Evolutionary conservation across 2,329 filamentous ascomycete species (phyloP).

Genomic region (Cercospora zeae-maydis): DNA sequence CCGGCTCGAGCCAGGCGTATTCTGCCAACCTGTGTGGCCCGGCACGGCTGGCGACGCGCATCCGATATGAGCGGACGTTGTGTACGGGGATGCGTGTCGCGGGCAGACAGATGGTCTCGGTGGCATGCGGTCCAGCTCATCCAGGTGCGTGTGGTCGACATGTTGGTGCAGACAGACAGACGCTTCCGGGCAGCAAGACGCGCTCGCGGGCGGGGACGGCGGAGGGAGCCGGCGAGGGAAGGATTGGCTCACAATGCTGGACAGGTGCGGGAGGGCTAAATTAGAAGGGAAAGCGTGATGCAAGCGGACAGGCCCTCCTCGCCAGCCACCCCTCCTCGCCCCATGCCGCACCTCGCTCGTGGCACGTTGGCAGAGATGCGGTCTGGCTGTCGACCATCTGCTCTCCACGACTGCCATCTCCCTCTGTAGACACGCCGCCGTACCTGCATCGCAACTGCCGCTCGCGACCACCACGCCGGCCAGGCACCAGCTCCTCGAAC

Average conservation of each 20-base stretch:
- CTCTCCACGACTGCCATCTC: background rate
- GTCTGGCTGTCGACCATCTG: background rate
- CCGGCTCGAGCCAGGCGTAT: constrained; percentile 13
- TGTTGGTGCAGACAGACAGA: background rate
- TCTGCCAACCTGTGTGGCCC: background rate
- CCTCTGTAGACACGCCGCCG: background rate
- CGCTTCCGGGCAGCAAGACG: constrained; percentile 1
- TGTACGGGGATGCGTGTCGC: constrained; percentile 2
- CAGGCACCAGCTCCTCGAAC: constrained; percentile 3
- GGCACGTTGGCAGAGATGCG: background rate
- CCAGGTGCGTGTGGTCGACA: background rate
- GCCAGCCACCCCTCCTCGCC: constrained; percentile 10
- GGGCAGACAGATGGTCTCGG: background rate
- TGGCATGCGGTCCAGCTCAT: too few relatives aligned
- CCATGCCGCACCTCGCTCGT: constrained; percentile 6
- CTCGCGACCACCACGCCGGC: background rate
- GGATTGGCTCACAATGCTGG: constrained; percentile 4
- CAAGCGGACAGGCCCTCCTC: background rate
- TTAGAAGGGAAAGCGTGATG: background rate
- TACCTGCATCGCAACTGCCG: constrained; percentile 4
- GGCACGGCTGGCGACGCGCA: constrained; percentile 1
- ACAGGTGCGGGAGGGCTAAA: background rate
- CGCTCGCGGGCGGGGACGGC: background rate
- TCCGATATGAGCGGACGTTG: background rate
- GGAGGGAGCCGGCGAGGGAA: background rate